These are phyloP conservation scores for Pseudopyrenochaeta lycopersici DNA, from an alignment of 2,329 filamentous ascomycete species.

Conservation along the genomic window DNA sequence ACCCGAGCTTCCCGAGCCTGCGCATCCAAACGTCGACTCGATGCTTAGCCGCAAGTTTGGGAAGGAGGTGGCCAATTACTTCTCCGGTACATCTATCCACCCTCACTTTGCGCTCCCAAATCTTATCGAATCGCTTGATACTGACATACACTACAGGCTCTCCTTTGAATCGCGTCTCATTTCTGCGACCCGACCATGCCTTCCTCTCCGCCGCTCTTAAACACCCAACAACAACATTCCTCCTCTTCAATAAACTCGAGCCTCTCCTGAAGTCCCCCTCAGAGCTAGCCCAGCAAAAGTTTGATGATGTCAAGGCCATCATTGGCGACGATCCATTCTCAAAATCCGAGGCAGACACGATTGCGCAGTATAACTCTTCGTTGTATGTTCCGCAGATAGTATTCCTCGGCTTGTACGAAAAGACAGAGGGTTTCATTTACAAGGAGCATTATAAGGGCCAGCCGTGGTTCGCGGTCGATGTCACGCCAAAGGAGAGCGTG, in stretches of 20 bases:
- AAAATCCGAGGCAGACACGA: conserved; percentile 74
- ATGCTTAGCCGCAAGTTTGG: conserved; percentile 82
- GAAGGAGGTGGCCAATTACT: conserved; percentile 84
- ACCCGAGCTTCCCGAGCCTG: conserved; percentile 65
- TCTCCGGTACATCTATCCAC: conserved; percentile 60
- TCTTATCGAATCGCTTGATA: background rate
- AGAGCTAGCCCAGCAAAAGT: conserved; percentile 73
- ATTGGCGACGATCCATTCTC: conserved; percentile 77
- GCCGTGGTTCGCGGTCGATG: conserved; percentile 90
- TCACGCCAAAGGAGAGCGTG: conserved; percentile 74
- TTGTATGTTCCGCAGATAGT: conserved; percentile 75
- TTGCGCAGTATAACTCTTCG: conserved; percentile 77
- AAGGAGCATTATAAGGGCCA: conserved; percentile 76
- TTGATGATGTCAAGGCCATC: conserved; percentile 73
- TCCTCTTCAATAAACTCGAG: conserved; percentile 80
- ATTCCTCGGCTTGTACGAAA: conserved; percentile 85
- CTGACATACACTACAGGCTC: conserved; percentile 59
- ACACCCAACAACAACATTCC: conserved; percentile 73
- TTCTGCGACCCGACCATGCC: conserved; percentile 74
- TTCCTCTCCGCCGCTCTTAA: conserved; percentile 75
- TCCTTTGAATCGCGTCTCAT: conserved; percentile 80
- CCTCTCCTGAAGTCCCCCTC: conserved; percentile 72
- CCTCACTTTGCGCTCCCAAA: background rate
- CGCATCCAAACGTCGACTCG: conserved; percentile 67
- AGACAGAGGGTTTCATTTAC: conserved; percentile 64